Conservation (phyloP, 2,329 filamentous ascomycete genomes). For the Claviceps fusiformis region DNA sequence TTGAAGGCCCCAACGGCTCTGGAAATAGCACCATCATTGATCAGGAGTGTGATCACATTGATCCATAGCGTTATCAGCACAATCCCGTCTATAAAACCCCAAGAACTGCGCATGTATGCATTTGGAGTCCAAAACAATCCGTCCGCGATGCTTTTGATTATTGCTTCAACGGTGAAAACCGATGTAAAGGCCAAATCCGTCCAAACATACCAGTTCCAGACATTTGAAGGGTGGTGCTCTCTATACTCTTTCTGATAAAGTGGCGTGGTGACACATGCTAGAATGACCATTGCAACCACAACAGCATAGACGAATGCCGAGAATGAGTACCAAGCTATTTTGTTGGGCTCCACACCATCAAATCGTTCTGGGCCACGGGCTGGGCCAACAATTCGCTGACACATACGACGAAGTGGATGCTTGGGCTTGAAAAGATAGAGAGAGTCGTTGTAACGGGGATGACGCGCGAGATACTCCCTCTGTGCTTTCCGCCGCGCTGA, state of each 20-base stretch:
- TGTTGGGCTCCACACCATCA: slow-evolving; percentile 80
- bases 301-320: slow-evolving; percentile 88
- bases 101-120: slow-evolving; percentile 89
- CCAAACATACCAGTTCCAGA: slow-evolving; percentile 87
- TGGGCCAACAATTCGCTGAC: slow-evolving; percentile 81
- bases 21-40: slow-evolving; percentile 71
- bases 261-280: slow-evolving; percentile 89
- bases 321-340: slow-evolving; percentile 81
- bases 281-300: slow-evolving; percentile 93
- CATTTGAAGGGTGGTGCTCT: slow-evolving; percentile 39
- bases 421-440: slow-evolving; percentile 72
- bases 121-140: slow-evolving; percentile 95
- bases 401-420: slow-evolving; percentile 67
- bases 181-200: slow-evolving; percentile 81
- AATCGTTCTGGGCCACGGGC: slow-evolving; percentile 77
- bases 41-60: slow-evolving; percentile 73
- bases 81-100: slow-evolving; percentile 89
- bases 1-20: slow-evolving; percentile 94
- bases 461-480: slow-evolving; percentile 72
- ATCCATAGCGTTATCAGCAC: slow-evolving; percentile 92
- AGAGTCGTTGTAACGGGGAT: slow-evolving; percentile 87
- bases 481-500: slow-evolving; percentile 77
- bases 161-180: slow-evolving; percentile 72
- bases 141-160: slow-evolving; percentile 89
- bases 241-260: slow-evolving; percentile 88